Evolutionary conservation across 805 yeast species (phyloP).

Genomic region (Yarrowia phangngaensis): DNA sequence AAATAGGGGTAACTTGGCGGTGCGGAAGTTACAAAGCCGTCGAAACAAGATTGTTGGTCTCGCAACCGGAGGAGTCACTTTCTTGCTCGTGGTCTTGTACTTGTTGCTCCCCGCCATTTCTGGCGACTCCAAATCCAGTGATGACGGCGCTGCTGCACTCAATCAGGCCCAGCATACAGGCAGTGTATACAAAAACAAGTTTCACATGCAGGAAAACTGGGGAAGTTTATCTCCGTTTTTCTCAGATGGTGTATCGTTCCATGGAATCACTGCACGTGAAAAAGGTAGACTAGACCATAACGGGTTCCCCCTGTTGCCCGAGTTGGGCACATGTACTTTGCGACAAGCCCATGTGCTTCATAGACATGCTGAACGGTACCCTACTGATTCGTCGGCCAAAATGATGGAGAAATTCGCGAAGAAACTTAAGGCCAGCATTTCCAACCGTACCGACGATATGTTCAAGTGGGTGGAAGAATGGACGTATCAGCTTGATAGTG

Average conservation of each 20-base stretch:
- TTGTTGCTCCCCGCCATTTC: slow-evolving; percentile 13
- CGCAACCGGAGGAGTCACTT: slow-evolving; percentile 18
- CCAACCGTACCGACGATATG: slow-evolving; percentile 30
- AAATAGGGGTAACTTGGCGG: not conserved
- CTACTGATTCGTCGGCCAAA: slow-evolving; percentile 46
- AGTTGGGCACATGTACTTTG: slow-evolving; percentile 43
- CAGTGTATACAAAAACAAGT: slow-evolving; percentile 37
- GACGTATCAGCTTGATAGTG: slow-evolving; percentile 38
- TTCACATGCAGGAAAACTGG: slow-evolving; percentile 44
- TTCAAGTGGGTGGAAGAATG: slow-evolving; percentile 40
- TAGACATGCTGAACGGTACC: slow-evolving; percentile 79
- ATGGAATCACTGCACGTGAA: slow-evolving; percentile 37
- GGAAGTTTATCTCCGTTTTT: slow-evolving; percentile 44
- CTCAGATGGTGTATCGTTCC: slow-evolving; percentile 39
- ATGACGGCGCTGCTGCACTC: slow-evolving; percentile 16
- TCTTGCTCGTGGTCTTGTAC: slow-evolving; percentile 10
- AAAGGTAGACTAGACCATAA: slow-evolving; percentile 31
- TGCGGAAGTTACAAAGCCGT: slow-evolving; percentile 6
- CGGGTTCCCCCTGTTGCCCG: slow-evolving; percentile 18
- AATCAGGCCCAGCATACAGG: slow-evolving; percentile 43
- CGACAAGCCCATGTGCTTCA: slow-evolving; percentile 68
- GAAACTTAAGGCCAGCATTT: slow-evolving; percentile 32
- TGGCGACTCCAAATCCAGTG: not conserved
- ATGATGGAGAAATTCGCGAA: slow-evolving; percentile 42
- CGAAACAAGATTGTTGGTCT: slow-evolving; percentile 20